A percentile compares a stretch with the other conserved stretches of the same genome.
These are phyloP conservation scores for Clohesyomyces aquaticus DNA, from an alignment of 495 filamentous ascomycete species.

Conservation along the genomic window DNA sequence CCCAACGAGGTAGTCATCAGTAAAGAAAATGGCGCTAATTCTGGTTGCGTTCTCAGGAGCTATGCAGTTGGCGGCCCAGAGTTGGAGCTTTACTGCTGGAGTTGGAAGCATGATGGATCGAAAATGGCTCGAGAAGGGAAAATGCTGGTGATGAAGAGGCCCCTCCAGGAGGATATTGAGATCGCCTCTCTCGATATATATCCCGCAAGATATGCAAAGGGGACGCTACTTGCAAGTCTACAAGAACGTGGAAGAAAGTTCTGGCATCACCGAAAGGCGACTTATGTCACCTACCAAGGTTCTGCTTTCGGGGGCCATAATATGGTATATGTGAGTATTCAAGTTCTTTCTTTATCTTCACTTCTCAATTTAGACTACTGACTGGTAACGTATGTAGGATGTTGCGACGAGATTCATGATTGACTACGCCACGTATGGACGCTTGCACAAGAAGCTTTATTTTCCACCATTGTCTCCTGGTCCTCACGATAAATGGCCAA, in stretches of 20 bases:
- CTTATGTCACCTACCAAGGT: background rate
- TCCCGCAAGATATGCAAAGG: background rate
- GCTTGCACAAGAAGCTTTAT: background rate
- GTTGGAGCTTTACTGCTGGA: background rate
- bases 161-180: background rate
- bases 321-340: background rate
- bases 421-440: background rate
- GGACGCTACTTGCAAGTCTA: background rate
- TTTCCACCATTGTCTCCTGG: background rate
- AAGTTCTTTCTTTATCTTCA: background rate
- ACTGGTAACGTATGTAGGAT: background rate
- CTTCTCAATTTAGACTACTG: background rate
- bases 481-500: background rate
- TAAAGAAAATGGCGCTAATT: background rate
- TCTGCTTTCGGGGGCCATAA: background rate
- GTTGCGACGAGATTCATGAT: slow-evolving; percentile 2
- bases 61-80: background rate
- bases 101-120: background rate
- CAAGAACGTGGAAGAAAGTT: background rate
- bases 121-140: background rate
- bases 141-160: background rate
- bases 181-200: background rate
- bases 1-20: background rate
- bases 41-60: background rate
- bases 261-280: background rate